A percentile compares a stretch with the other conserved stretches of the same genome.
These are phyloP conservation scores for Ophiostoma fasciatum DNA, from an alignment of 2,329 filamentous ascomycete genomes.

Conservation along the genomic window DNA sequence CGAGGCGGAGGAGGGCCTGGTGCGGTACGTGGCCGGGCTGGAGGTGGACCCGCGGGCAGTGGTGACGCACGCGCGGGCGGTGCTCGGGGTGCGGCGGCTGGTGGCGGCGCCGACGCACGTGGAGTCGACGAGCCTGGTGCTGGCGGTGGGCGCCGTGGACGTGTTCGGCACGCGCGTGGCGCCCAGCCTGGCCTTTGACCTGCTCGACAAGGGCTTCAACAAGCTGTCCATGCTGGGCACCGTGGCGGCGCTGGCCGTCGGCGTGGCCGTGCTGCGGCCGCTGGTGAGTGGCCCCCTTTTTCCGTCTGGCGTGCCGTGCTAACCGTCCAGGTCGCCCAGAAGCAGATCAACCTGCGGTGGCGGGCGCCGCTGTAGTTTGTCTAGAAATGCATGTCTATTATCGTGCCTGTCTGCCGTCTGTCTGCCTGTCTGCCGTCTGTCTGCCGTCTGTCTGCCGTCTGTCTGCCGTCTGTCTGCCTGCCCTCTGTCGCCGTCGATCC, in stretches of 20 bases:
- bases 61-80: conserved; percentile 33
- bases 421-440: no score
- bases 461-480: no score
- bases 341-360: conserved; percentile 56
- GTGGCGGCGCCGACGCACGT: conserved; percentile 64
- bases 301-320: conserved; percentile 61
- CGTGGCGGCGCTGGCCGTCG: conserved; percentile 62
- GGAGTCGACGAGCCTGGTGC: conserved; percentile 82
- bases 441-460: no score
- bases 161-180: conserved; percentile 74
- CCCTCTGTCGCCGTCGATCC: no score
- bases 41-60: conserved; percentile 73
- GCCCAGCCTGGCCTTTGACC: conserved; percentile 84
- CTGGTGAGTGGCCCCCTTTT: no score
- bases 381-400: no score
- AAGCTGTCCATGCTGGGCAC: conserved; percentile 75
- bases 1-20: conserved; percentile 73
- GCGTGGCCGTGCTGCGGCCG: conserved; percentile 65
- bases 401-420: not conserved
- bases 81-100: conserved; percentile 50
- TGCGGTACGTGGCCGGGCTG: conserved; percentile 59
- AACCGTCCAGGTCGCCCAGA: conserved; percentile 63
- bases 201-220: conserved; percentile 86
- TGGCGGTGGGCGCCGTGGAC: conserved; percentile 69
- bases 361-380: conserved; percentile 22